Percentiles rank a stretch among this genome's conserved stretches.
These are phyloP conservation scores for Russula sp. DNA, from an alignment of 768 basidiomycete genomes.

Conservation along the genomic window DNA sequence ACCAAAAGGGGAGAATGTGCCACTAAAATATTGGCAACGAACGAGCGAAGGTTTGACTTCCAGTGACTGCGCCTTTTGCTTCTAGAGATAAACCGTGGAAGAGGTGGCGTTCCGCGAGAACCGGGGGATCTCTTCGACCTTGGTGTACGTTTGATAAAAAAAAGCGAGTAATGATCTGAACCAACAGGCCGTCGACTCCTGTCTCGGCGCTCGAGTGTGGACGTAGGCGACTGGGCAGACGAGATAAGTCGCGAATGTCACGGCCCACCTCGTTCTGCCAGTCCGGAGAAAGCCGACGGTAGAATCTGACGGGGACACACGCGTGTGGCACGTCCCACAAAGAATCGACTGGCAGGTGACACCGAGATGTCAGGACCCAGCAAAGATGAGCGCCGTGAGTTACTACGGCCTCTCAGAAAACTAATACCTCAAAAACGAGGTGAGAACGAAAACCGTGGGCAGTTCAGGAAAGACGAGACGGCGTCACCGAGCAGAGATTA, in stretches of 20 bases:
- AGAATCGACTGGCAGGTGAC: slow-evolving; percentile 8
- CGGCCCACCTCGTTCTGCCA: slow-evolving; percentile 1
- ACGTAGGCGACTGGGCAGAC: neutral
- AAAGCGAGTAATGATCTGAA: neutral
- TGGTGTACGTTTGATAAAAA: neutral
- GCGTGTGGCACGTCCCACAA: slow-evolving; percentile 8
- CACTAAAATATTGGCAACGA: slow-evolving; percentile 17
- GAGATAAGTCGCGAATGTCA: slow-evolving; percentile 15
- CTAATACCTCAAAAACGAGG: neutral
- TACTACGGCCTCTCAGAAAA: slow-evolving; percentile 1
- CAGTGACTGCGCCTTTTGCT: slow-evolving; percentile 13
- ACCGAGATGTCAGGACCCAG: neutral
- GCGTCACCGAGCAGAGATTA: slow-evolving; percentile 1
- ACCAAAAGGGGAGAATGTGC: slow-evolving; percentile 15
- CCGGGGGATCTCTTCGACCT: slow-evolving; percentile 18
- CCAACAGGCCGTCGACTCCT: slow-evolving; percentile 12
- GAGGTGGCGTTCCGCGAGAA: slow-evolving; percentile 25
- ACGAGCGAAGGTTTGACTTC: slow-evolving; percentile 6
- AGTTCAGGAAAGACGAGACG: slow-evolving; percentile 3
- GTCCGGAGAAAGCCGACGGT: slow-evolving; percentile 16
- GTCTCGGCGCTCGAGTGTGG: slow-evolving; percentile 9
- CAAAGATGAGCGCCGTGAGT: neutral
- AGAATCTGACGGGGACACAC: slow-evolving; percentile 12
- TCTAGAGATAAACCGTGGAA: slow-evolving; percentile 24
- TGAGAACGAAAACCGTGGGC: slow-evolving; percentile 1